Evolutionary conservation across 2,329 filamentous ascomycete genomes (phyloP).

Genomic region (Proliferodiscus dingleyae): DNA sequence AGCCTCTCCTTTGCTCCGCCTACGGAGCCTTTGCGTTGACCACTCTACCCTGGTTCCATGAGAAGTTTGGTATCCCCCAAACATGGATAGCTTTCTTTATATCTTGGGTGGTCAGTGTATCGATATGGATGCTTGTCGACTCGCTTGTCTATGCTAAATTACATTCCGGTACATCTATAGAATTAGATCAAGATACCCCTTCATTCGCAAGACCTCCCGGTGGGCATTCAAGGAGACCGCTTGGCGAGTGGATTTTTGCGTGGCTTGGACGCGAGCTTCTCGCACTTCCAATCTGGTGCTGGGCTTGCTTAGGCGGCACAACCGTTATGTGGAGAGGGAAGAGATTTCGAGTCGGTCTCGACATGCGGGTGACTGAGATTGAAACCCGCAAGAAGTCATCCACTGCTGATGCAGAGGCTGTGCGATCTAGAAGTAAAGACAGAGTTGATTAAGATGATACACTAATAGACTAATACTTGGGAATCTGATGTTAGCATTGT

Average conservation of each 20-base stretch:
- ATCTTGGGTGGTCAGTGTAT: constrained; percentile 63
- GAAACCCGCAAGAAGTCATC: constrained; percentile 7
- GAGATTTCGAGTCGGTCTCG: constrained; percentile 72
- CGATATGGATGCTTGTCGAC: constrained; percentile 70
- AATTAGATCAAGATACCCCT: constrained; percentile 68
- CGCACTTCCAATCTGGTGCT: constrained; percentile 84
- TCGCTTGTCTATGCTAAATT: constrained; percentile 67
- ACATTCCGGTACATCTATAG: constrained; percentile 67
- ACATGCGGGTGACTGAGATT: constrained; percentile 70
- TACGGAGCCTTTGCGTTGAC: constrained; percentile 78
- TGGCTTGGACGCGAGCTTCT: constrained; percentile 83
- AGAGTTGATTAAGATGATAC: constrained; percentile 22
- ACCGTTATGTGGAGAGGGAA: constrained; percentile 85
- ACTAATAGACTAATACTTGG: not conserved
- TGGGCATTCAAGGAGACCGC: constrained; percentile 46
- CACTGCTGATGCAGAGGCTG: constrained; percentile 12
- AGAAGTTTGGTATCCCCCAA: constrained; percentile 47
- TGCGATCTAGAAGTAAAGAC: constrained; percentile 23
- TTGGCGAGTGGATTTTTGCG: constrained; percentile 68
- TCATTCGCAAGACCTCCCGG: constrained; percentile 65
- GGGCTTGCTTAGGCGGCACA: constrained; percentile 83
- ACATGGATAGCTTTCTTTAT: constrained; percentile 64
- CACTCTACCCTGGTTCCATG: constrained; percentile 60
- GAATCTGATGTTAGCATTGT: not conserved
- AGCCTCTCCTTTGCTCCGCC: constrained; percentile 76